Evolutionary conservation across 176 grass and related monocot genomes (phyloP), one percentile per base, ranked within the genome.

Genomic region (Cenchrus fungigraminus): DNA sequence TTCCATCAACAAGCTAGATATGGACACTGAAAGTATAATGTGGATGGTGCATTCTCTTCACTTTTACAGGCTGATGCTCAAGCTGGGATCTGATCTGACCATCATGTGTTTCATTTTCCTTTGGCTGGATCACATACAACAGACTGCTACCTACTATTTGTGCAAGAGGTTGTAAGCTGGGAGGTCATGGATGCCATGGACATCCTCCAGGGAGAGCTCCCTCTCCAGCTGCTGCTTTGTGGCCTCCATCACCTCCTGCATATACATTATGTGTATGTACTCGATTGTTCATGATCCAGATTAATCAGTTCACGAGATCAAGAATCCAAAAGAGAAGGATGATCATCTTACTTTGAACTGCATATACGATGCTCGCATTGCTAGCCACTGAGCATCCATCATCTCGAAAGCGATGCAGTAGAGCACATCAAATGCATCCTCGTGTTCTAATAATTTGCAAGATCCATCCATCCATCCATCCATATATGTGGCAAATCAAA

Each of bases 351-450:
- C 95, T 34, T 93, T 98, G 83, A 98, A 98, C 47, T 95, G 89
- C 93, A 98, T 95, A 20, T 98, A 98, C 42, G 96, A 95, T 60
- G 96, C 96, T 2, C 84, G 87, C 91, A 95, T 95, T 31, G 96
- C 93, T 13, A 98, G 83, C 93, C 96, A 98, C 70, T 98, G 96
- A 15, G 93, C 96, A 68, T 98, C 96, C 93, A 95, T 93, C 89
- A 98, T 86, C 87, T 98, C 93, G 74, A 98, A 98, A 69, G 93
- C 91, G 66, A 95, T 94, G 67, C 93, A 94, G 83, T 94, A 95
- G 1, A 98, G 87, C 46, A 95, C 81, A 8, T 98, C 93, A 13
- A 95, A 98, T 69, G 91, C 93, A 68, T 98, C 96, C 84, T 98
- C 89, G 9, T 98, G 87, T 87, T 98, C 96, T 98, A 40, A 51